A percentile compares a stretch with the other conserved stretches of the same genome.
Evolutionary conservation across 768 basidiomycete genomes (phyloP).

Genomic region (Mycena metata): DNA sequence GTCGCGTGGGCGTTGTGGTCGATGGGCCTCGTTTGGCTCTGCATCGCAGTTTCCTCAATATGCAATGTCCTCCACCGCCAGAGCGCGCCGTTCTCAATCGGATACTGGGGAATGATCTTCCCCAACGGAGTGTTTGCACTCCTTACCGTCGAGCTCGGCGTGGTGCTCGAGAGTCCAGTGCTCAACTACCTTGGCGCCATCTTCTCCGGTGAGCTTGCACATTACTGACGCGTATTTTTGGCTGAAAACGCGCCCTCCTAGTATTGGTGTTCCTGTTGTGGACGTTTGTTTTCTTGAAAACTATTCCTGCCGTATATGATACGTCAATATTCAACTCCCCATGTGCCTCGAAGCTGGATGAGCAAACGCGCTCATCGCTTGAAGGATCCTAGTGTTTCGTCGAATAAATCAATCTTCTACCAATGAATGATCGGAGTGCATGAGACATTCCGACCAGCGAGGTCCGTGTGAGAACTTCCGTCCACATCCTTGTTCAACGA

Average conservation of each 20-base stretch:
- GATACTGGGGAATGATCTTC: constrained; percentile 70
- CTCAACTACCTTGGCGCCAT: constrained; percentile 67
- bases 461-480: no score
- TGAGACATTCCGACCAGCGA: no score
- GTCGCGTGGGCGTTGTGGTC: constrained; percentile 65
- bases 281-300: constrained; percentile 55
- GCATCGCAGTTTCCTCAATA: constrained; percentile 59
- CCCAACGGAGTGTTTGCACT: constrained; percentile 68
- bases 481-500: no score
- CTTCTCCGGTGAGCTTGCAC: constrained; percentile 59
- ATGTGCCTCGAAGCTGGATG: constrained; percentile 47
- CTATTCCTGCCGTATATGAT: constrained; percentile 60
- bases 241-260: constrained; percentile 31
- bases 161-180: constrained; percentile 61
- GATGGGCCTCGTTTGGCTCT: constrained; percentile 67
- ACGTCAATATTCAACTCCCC: constrained; percentile 64
- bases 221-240: neutral
- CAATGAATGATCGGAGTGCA: no score
- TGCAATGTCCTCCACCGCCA: constrained; percentile 47
- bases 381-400: neutral
- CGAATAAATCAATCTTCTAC: no score
- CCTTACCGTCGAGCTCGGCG: constrained; percentile 63
- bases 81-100: constrained; percentile 59
- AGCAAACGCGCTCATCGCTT: constrained; percentile 26
- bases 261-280: constrained; percentile 60